phyloP scores from a whole-genome alignment of 2,329 filamentous ascomycete species.

The Pseudogymnoascus sp. region DNA sequence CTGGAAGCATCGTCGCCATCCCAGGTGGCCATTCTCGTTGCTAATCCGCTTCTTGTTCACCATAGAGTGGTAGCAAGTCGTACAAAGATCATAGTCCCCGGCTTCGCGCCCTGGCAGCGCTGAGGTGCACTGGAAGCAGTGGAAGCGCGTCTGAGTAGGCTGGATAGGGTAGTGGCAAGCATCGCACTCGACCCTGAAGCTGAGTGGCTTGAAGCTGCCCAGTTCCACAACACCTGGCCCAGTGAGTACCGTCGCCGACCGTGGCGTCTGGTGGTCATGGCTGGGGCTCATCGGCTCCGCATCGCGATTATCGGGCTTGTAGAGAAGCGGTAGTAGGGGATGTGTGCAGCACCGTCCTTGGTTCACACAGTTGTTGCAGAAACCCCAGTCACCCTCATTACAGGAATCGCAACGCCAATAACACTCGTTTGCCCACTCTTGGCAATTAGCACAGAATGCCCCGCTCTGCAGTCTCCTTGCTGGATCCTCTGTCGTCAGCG shows the following conservation, averaged over 20 bases:
- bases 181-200: conserved; percentile 71
- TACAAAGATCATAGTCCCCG: conserved; percentile 86
- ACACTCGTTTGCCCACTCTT: conserved; percentile 67
- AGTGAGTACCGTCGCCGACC: conserved; percentile 41
- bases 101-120: conserved; percentile 30
- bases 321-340: conserved; percentile 67
- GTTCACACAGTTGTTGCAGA: conserved; percentile 82
- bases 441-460: conserved; percentile 75
- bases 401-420: conserved; percentile 86
- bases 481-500: conserved; percentile 61
- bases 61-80: conserved; percentile 65
- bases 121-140: conserved; percentile 69
- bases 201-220: conserved; percentile 56
- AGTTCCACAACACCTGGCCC: conserved; percentile 40
- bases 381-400: conserved; percentile 92
- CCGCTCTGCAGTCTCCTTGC: conserved; percentile 64
- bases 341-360: conserved; percentile 76
- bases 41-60: conserved; percentile 58
- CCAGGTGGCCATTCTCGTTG: conserved; percentile 65
- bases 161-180: conserved; percentile 68
- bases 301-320: conserved; percentile 36
- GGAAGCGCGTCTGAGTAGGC: conserved; percentile 62
- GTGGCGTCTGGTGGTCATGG: conserved; percentile 38
- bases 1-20: conserved; percentile 75
- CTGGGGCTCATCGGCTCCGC: conserved; percentile 34